These are phyloP conservation scores for Ceratocystis diversiconidia DNA, from an alignment of 2,329 filamentous ascomycete species.

Conservation along the genomic window DNA sequence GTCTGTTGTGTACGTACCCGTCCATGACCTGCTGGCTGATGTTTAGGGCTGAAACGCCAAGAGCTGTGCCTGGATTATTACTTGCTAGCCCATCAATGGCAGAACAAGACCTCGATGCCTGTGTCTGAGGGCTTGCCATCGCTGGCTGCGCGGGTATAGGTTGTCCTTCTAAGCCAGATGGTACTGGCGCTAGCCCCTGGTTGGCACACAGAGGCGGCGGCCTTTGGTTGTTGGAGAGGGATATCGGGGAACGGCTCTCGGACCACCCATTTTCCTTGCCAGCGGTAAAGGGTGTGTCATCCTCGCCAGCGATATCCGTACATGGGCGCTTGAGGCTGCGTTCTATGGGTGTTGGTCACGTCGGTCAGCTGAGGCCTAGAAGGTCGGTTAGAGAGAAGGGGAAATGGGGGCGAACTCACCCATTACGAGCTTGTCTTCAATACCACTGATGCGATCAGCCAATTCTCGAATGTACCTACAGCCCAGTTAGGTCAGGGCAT, in stretches of 20 bases:
- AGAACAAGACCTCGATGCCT: not conserved
- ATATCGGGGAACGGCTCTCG: not conserved
- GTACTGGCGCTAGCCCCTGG: not conserved
- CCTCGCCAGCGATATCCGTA: constrained; percentile 33
- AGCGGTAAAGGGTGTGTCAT: constrained; percentile 14
- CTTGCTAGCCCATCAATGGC: not conserved
- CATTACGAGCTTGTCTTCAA: constrained; percentile 61
- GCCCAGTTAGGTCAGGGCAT: constrained; percentile 18
- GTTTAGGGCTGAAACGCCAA: not conserved
- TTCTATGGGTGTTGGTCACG: not conserved
- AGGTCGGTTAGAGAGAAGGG: too few relatives aligned
- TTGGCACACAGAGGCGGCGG: not conserved
- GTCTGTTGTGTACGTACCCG: constrained; percentile 34
- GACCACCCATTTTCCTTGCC: not conserved
- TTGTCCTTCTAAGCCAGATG: not conserved
- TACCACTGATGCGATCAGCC: constrained; percentile 66
- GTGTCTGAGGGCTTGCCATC: not conserved
- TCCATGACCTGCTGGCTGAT: constrained; percentile 5
- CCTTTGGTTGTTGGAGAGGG: not conserved
- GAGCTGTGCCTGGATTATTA: not conserved
- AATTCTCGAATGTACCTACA: constrained; percentile 82
- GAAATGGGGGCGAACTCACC: constrained; percentile 4
- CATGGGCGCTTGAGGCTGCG: constrained; percentile 32
- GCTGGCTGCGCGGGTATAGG: not conserved
- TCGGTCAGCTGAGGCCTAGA: not conserved